Conservation (phyloP, 2,329 filamentous ascomycete species). For the Fusarium keratoplasticum region DNA sequence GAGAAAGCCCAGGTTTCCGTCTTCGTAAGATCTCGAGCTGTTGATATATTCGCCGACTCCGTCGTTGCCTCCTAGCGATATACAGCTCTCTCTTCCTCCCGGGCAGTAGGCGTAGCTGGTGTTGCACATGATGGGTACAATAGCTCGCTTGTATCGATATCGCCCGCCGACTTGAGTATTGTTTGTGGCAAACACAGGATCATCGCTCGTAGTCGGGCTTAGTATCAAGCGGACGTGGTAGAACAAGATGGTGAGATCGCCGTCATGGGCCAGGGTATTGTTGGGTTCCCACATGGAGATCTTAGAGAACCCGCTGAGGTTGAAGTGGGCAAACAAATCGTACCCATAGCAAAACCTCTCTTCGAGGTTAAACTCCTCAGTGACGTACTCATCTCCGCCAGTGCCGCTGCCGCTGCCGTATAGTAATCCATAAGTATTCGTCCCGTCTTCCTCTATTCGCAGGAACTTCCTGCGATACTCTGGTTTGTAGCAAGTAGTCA, state of each 20-base stretch:
- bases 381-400: not conserved
- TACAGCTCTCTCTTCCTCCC: not conserved
- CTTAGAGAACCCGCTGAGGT: not conserved
- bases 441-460: not conserved
- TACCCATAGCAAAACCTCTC: not conserved
- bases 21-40: not conserved
- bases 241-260: not conserved
- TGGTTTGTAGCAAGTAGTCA: not conserved
- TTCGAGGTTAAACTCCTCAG: not conserved
- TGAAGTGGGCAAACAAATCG: not conserved
- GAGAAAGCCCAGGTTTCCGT: not conserved
- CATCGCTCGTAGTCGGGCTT: not conserved
- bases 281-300: not conserved
- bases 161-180: not conserved
- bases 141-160: not conserved
- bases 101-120: not conserved
- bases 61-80: not conserved
- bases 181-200: not conserved
- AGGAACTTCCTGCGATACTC: not conserved
- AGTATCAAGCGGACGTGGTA: not conserved
- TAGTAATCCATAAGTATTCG: not conserved
- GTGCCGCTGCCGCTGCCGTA: not conserved
- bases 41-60: not conserved
- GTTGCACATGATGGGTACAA: not conserved
- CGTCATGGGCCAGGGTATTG: not conserved